Evolutionary conservation across 2,329 filamentous ascomycete genomes (phyloP).

Genomic region (Nannizziopsis arthrosporioides): DNA sequence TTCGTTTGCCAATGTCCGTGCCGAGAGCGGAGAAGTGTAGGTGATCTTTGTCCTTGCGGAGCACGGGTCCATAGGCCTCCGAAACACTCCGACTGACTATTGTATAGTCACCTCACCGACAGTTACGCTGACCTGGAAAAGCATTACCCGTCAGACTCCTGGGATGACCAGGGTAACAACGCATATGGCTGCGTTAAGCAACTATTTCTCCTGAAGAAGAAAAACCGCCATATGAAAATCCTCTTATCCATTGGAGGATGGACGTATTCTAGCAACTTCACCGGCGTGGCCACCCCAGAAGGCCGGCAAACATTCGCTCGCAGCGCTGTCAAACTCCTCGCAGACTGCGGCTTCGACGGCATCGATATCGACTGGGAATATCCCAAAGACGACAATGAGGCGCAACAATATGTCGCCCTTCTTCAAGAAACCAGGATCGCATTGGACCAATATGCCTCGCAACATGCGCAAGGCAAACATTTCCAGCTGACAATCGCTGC

Average conservation of each 20-base stretch:
- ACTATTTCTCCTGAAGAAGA: slow-evolving; percentile 62
- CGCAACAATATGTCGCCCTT: slow-evolving; percentile 27
- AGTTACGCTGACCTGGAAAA: slow-evolving; percentile 57
- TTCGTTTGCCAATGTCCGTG: slow-evolving; percentile 74
- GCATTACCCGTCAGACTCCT: slow-evolving; percentile 56
- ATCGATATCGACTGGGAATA: slow-evolving; percentile 37
- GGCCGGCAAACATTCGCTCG: slow-evolving; percentile 55
- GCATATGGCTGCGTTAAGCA: slow-evolving; percentile 71
- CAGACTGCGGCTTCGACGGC: slow-evolving; percentile 58
- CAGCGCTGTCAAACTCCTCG: slow-evolving; percentile 60
- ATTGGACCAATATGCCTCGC: slow-evolving; percentile 13
- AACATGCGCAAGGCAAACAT: slow-evolving; percentile 29
- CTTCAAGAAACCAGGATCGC: slow-evolving; percentile 25
- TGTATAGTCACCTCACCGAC: slow-evolving; percentile 47
- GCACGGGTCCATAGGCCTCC: too few relatives aligned
- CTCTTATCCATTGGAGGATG: slow-evolving; percentile 76
- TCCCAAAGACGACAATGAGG: slow-evolving; percentile 25
- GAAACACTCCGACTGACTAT: neutral
- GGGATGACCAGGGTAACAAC: slow-evolving; percentile 57
- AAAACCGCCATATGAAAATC: slow-evolving; percentile 63
- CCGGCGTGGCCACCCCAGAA: slow-evolving; percentile 49
- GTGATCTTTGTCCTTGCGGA: neutral
- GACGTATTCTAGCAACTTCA: slow-evolving; percentile 66
- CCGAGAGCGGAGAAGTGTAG: slow-evolving; percentile 68
- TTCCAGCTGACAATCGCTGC: slow-evolving; percentile 39